Evolutionary conservation across 2,329 filamentous ascomycete genomes (phyloP).

Genomic region (Penicillium sp.): DNA sequence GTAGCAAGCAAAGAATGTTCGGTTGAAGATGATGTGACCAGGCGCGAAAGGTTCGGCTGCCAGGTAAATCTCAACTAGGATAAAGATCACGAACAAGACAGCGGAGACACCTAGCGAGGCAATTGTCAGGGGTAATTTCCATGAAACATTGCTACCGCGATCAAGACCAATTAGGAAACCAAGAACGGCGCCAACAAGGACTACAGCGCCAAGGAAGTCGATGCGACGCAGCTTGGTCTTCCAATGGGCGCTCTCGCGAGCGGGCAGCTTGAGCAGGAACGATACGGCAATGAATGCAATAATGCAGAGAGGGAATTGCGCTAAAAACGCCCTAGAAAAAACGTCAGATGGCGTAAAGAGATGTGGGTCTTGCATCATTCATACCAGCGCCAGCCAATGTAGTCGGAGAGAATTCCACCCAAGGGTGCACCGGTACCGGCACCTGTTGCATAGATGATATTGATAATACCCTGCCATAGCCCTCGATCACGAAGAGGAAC

Average conservation of each 20-base stretch:
- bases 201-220: conserved; percentile 70
- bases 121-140: conserved; percentile 61
- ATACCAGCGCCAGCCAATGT: conserved; percentile 72
- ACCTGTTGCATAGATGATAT: conserved; percentile 70
- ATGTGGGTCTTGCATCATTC: conserved; percentile 20
- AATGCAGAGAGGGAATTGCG: conserved; percentile 68
- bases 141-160: conserved; percentile 69
- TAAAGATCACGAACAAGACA: conserved; percentile 64
- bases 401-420: conserved; percentile 69
- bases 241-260: conserved; percentile 61
- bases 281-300: conserved; percentile 65
- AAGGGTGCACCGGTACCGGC: conserved; percentile 68
- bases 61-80: conserved; percentile 66
- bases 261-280: conserved; percentile 62
- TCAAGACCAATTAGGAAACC: conserved; percentile 69
- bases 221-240: conserved; percentile 64
- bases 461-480: conserved; percentile 72
- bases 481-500: conserved; percentile 69
- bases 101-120: conserved; percentile 57
- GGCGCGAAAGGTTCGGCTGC: conserved; percentile 73
- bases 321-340: conserved; percentile 62
- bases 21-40: conserved; percentile 68
- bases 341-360: conserved; percentile 14
- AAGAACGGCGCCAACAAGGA: conserved; percentile 65
- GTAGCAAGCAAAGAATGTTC: conserved; percentile 66